These are phyloP conservation scores for Trichomonas tenax DNA, from an alignment of 208 protist genomes.

Conservation along the genomic window DNA sequence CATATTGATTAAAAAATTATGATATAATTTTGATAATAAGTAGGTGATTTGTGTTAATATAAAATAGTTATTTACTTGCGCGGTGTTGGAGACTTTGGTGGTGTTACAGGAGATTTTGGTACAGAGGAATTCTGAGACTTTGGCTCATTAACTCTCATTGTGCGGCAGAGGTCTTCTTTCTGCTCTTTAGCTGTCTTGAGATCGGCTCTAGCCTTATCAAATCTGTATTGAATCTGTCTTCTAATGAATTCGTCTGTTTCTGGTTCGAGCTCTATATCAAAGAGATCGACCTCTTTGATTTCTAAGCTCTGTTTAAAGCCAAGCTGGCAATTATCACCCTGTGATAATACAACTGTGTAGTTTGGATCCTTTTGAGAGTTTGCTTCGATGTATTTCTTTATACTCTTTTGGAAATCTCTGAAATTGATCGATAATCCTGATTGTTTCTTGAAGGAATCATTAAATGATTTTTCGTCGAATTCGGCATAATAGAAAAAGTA, in stretches of 20 bases:
- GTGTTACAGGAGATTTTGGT: background rate
- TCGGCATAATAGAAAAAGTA: background rate
- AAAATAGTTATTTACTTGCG: background rate
- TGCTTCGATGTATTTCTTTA: background rate
- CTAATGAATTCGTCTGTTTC: background rate
- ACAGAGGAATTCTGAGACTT: background rate
- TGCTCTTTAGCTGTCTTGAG: background rate
- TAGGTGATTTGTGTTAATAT: background rate
- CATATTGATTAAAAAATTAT: too few relatives aligned
- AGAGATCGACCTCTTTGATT: background rate
- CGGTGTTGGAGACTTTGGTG: background rate
- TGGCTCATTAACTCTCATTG: background rate
- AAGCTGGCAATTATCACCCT: background rate
- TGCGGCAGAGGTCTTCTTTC: background rate
- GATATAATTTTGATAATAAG: too few relatives aligned
- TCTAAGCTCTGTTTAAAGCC: background rate
- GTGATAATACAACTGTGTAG: background rate
- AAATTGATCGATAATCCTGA: background rate
- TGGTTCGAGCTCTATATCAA: background rate
- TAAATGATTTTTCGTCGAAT: background rate
- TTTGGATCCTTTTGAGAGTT: background rate
- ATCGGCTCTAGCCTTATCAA: background rate
- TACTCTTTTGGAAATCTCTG: background rate
- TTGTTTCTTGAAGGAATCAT: background rate
- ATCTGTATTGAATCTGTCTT: background rate